Evolutionary conservation across 345 rosid genomes (phyloP), one percentile per base, ranked within the genome.

Genomic region (Euphorbia lathyris): DNA sequence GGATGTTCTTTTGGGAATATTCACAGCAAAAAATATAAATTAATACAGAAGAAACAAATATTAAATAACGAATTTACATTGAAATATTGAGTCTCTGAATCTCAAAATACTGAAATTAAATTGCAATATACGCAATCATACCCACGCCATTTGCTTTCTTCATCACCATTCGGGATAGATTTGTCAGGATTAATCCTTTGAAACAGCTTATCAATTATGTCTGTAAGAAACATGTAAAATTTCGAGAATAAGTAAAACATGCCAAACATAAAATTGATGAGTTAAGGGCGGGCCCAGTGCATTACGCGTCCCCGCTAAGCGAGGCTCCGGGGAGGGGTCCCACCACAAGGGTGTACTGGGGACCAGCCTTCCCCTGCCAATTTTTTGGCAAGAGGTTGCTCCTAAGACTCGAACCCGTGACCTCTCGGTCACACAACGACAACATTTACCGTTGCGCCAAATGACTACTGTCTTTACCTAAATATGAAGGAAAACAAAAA

Each of bases 61-160:
- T 9, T 40, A 8, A 40, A 40, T 19, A 22, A 45, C 34, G 23
- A 32, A 34, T 34, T 50, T 26, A 22, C 48, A 25, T 16, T 19
- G 36, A 22, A 5, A 13, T 9, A 22, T 32, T 5, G 53, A n/a
- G 22, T 32, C 20, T 17, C 4, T 19, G 27, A 30, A 65, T 38
- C 1, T 30, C 38, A 27, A 76, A 51, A 51, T 51, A 51, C 25
- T 51, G 63, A 36, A 72, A 27, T 22, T 5, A 55, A 53, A 53
- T 50, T 22, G 59, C 38, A 10, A 65, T 22, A 55, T 23, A 45
- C 29, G 58, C 3, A 67, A 76, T 53, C 85, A 58, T 90, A 92
- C 97, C 81, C 71, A 52, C 83, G 81, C 97, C 99, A 95, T 78
- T 88, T 84, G 67, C 63, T 82, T 83, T 92, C 97, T 77, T 90